phyloP scores from a whole-genome alignment of 1,139 yeast genomes.

The Hyphopichia burtonii region DNA sequence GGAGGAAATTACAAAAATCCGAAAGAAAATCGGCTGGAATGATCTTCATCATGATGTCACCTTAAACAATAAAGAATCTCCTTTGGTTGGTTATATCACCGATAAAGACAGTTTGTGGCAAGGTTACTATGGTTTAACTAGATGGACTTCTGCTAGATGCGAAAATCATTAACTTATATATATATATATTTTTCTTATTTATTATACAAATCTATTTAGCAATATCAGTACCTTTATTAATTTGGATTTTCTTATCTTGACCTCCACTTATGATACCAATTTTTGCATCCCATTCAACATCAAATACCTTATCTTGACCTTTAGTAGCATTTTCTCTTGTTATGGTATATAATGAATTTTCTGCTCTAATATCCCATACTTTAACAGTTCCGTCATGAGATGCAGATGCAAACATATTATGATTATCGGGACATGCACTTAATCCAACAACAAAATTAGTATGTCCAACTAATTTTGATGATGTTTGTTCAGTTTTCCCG shows the following conservation, averaged over 20 bases:
- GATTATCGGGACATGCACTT: slow-evolving; percentile 70
- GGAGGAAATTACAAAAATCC: slow-evolving; percentile 56
- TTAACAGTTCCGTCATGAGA: slow-evolving; percentile 95
- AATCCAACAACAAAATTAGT: slow-evolving; percentile 84
- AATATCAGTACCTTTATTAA: slow-evolving; percentile 58
- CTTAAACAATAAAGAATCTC: slow-evolving; percentile 23
- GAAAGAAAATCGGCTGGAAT: slow-evolving; percentile 63
- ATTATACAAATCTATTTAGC: slow-evolving; percentile 19
- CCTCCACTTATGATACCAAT: slow-evolving; percentile 93
- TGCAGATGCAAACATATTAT: slow-evolving; percentile 80
- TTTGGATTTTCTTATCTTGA: slow-evolving; percentile 88
- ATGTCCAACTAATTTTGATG: slow-evolving; percentile 79
- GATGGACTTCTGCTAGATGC: slow-evolving; percentile 39
- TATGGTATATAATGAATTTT: slow-evolving; percentile 80
- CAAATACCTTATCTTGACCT: slow-evolving; percentile 67
- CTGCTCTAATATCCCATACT: slow-evolving; percentile 94
- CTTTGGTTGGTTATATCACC: slow-evolving; percentile 53
- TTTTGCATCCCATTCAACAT: slow-evolving; percentile 77
- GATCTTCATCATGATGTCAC: slow-evolving; percentile 42
- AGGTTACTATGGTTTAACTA: slow-evolving; percentile 67
- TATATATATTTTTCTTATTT: neutral
- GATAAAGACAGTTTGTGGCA: slow-evolving; percentile 70
- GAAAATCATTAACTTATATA: slow-evolving; percentile 10
- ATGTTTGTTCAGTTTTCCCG: slow-evolving; percentile 41
- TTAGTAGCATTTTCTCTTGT: slow-evolving; percentile 55